Percentiles rank a stretch among this genome's conserved stretches.
These are phyloP conservation scores for Scheffersomyces lignicola DNA, from an alignment of 1,139 yeast genomes.

Conservation along the genomic window DNA sequence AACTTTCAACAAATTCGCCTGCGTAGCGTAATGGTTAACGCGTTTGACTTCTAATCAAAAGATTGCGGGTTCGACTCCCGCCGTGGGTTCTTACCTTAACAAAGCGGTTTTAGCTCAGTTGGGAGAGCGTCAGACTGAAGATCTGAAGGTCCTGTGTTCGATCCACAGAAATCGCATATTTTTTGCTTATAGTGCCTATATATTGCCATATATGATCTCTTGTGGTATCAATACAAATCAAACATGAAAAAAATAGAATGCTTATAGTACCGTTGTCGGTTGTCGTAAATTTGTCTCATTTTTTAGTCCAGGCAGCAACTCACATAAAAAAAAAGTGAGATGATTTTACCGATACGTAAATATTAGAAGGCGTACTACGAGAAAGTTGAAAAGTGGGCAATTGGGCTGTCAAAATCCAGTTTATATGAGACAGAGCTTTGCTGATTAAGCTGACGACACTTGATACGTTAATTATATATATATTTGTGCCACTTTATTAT, in stretches of 20 bases:
- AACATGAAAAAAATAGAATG: too few relatives aligned
- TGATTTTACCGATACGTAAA: background rate
- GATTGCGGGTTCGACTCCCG: conserved; percentile 27
- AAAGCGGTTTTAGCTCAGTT: conserved; percentile 76
- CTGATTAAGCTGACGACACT: too few relatives aligned
- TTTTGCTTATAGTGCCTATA: conserved; percentile 12
- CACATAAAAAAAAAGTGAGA: conserved; percentile 1
- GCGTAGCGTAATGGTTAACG: conserved; percentile 27
- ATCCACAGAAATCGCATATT: conserved; percentile 51
- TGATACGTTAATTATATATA: too few relatives aligned
- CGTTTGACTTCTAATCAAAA: conserved; percentile 25
- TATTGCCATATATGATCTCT: too few relatives aligned
- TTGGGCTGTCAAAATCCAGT: too few relatives aligned
- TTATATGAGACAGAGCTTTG: too few relatives aligned
- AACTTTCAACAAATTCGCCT: conserved; percentile 15
- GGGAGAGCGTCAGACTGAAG: conserved; percentile 93
- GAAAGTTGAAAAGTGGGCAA: too few relatives aligned
- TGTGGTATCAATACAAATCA: too few relatives aligned
- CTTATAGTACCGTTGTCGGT: too few relatives aligned
- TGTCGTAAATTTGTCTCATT: background rate
- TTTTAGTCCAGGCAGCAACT: background rate
- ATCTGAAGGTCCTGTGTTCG: conserved; percentile 60
- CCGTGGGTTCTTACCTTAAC: conserved; percentile 17
- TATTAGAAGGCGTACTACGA: too few relatives aligned
- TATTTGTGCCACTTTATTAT: too few relatives aligned